Evolutionary conservation across 345 rosid genomes (phyloP).

Genomic region (Pugionium cornutum): DNA sequence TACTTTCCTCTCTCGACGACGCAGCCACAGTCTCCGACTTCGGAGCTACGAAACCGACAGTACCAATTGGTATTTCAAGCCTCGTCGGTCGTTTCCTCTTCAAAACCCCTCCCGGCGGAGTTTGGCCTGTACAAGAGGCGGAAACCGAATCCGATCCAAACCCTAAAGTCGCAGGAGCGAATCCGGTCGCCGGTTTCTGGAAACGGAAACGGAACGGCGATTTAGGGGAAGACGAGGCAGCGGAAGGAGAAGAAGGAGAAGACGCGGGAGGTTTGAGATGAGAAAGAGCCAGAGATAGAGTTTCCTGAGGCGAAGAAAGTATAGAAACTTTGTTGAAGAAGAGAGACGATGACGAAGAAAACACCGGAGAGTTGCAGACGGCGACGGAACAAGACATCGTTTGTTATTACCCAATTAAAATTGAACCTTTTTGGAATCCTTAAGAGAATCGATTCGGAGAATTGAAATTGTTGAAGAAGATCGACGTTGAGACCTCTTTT

Average conservation of each 20-base stretch:
- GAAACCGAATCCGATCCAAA: slow-evolving; percentile 39
- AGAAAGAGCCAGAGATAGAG: slow-evolving; percentile 41
- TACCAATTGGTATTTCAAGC: slow-evolving; percentile 60
- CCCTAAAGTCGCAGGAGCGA: slow-evolving; percentile 33
- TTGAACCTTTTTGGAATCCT: no score
- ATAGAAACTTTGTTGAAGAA: slow-evolving; percentile 57
- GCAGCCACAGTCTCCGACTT: slow-evolving; percentile 14
- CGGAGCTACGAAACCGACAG: slow-evolving; percentile 43
- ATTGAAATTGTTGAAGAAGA: background rate
- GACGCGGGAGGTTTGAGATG: slow-evolving; percentile 52
- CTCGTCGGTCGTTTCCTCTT: slow-evolving; percentile 86
- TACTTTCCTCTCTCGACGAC: slow-evolving; percentile 43
- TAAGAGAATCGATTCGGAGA: background rate
- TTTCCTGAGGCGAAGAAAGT: slow-evolving; percentile 48
- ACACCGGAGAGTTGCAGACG: slow-evolving; percentile 75
- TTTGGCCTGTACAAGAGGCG: slow-evolving; percentile 29
- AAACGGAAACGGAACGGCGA: slow-evolving; percentile 71
- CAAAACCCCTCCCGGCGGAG: slow-evolving; percentile 39
- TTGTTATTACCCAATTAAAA: no score
- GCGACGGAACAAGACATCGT: slow-evolving; percentile 77
- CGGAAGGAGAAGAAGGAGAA: slow-evolving; percentile 45
- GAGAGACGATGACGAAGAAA: slow-evolving; percentile 71
- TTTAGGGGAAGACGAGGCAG: slow-evolving; percentile 57
- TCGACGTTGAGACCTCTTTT: background rate
- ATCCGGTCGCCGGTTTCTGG: slow-evolving; percentile 54